A percentile compares a stretch with the other conserved stretches of the same genome.
These are phyloP conservation scores for Penicillium paneum DNA, from an alignment of 2,329 filamentous ascomycete species.

Conservation along the genomic window DNA sequence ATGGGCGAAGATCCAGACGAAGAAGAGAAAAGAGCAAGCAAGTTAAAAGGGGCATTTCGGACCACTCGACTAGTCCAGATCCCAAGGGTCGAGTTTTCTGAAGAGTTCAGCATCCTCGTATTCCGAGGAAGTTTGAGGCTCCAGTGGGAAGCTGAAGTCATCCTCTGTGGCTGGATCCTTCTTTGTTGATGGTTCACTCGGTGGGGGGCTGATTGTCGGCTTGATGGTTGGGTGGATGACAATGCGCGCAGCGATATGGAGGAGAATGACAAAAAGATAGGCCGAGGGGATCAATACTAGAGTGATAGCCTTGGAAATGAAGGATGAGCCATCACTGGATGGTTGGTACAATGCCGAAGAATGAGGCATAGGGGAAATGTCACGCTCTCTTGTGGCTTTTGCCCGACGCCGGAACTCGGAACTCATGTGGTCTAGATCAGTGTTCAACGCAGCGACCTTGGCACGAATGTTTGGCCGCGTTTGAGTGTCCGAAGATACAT, in stretches of 20 bases:
- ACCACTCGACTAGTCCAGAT: constrained; percentile 23
- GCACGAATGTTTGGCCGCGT: constrained; percentile 5
- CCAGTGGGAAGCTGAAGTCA: constrained; percentile 40
- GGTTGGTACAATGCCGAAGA: constrained; percentile 61
- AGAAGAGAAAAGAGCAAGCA: constrained; percentile 1
- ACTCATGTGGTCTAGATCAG: constrained; percentile 32
- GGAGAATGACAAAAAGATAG: constrained; percentile 72
- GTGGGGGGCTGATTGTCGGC: constrained; percentile 23
- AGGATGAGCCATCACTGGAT: constrained; percentile 56
- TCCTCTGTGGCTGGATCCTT: constrained; percentile 30
- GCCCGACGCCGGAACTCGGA: constrained; percentile 52
- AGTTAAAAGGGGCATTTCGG: not conserved
- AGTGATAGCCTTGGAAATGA: constrained; percentile 74
- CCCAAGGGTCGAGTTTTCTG: constrained; percentile 28
- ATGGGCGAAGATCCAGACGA: not conserved
- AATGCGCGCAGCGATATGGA: constrained; percentile 76
- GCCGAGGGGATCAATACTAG: constrained; percentile 77
- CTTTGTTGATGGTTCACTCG: constrained; percentile 15
- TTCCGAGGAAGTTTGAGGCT: constrained; percentile 27
- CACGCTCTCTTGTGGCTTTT: constrained; percentile 54
- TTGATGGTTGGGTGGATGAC: constrained; percentile 40
- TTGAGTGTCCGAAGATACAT: not conserved
- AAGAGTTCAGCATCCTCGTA: constrained; percentile 20
- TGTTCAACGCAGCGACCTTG: constrained; percentile 30
- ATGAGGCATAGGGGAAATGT: constrained; percentile 65